Evolutionary conservation across 2,329 filamentous ascomycete genomes (phyloP).

Genomic region (Ceratocystis huliohia): DNA sequence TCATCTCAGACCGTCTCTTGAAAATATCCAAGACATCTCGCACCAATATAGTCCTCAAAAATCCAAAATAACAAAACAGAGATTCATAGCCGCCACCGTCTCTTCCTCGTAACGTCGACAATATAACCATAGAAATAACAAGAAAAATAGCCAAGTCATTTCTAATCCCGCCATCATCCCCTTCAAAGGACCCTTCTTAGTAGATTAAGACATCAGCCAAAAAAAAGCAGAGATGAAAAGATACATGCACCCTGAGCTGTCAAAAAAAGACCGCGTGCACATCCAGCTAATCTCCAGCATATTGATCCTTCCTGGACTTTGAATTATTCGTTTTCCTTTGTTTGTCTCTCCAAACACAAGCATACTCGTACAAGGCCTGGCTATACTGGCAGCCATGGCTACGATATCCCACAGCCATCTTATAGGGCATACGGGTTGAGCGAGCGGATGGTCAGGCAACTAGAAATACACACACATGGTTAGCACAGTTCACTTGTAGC

Average conservation of each 20-base stretch:
- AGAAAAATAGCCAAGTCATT: neutral
- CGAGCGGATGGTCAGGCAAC: conserved; percentile 72
- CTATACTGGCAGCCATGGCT: neutral
- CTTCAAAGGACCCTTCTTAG: neutral
- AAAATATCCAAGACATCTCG: conserved; percentile 7
- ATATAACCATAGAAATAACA: conserved; percentile 4
- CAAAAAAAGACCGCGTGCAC: neutral
- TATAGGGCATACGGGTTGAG: conserved; percentile 64
- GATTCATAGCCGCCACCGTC: neutral
- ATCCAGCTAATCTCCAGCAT: neutral
- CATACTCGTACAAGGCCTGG: conserved; percentile 19
- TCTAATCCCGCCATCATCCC: neutral
- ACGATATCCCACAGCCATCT: conserved; percentile 18
- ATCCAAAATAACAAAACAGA: conserved; percentile 3
- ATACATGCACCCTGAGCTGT: neutral
- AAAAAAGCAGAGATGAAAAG: neutral
- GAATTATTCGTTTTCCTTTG: neutral
- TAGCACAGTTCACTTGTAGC: conserved; percentile 26
- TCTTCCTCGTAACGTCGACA: neutral
- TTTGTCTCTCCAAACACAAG: neutral
- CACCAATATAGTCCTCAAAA: conserved; percentile 3
- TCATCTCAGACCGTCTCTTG: neutral
- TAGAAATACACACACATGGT: conserved; percentile 30
- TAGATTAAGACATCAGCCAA: conserved; percentile 2
- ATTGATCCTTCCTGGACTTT: neutral